Conservation (phyloP, 1,284 basidiomycete species). For the Fomes fomentarius region DNA sequence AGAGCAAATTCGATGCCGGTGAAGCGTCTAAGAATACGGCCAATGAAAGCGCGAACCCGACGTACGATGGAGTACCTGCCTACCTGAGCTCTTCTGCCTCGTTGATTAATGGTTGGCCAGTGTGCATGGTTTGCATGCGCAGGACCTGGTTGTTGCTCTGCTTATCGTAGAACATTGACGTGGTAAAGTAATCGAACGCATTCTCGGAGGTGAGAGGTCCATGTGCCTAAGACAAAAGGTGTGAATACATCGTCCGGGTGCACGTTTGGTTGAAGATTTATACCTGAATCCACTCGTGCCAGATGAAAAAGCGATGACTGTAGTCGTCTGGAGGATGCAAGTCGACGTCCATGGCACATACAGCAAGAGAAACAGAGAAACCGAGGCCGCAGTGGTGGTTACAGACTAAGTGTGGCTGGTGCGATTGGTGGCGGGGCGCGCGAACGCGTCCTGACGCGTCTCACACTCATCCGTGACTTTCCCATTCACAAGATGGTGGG, state of each 20-base stretch:
- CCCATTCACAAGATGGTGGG: no score
- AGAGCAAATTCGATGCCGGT: conserved; percentile 83
- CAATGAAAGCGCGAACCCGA: conserved; percentile 8
- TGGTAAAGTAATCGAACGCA: conserved; percentile 84
- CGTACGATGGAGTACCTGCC: conserved; percentile 40
- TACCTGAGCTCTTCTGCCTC: conserved; percentile 83
- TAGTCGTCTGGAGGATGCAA: conserved; percentile 80
- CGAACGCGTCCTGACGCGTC: conserved; percentile 16
- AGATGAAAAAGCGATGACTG: conserved; percentile 80
- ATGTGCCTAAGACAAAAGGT: conserved; percentile 53
- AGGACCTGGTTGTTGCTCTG: conserved; percentile 88
- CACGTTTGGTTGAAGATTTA: conserved; percentile 5
- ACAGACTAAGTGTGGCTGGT: conserved; percentile 9
- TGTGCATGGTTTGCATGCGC: conserved; percentile 87
- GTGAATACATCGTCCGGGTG: conserved; percentile 14
- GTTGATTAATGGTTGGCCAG: conserved; percentile 68
- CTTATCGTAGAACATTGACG: conserved; percentile 89
- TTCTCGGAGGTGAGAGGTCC: conserved; percentile 75
- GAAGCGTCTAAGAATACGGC: conserved; percentile 60
- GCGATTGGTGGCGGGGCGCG: conserved; percentile 20
- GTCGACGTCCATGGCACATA: conserved; percentile 44
- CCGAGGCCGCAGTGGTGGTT: conserved; percentile 12
- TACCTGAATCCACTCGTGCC: conserved; percentile 86
- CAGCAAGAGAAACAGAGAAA: not conserved
- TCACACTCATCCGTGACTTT: conserved; percentile 27